phyloP scores from a whole-genome alignment of 768 basidiomycete species.

The Multifurca ochricompacta region DNA sequence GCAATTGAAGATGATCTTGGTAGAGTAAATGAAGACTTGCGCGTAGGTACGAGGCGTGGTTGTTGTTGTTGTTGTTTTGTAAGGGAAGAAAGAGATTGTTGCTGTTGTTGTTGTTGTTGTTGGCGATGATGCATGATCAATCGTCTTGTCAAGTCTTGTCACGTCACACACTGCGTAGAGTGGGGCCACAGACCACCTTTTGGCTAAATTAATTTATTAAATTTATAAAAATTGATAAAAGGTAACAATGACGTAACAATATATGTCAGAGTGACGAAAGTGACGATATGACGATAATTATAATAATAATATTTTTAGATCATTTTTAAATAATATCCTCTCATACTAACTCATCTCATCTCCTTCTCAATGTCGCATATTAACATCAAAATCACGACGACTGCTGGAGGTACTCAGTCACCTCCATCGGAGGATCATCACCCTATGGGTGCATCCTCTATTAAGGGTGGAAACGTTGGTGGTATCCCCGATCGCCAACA shows the following conservation, averaged over 20 bases:
- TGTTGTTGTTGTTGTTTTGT: background rate
- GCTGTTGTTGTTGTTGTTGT: constrained; percentile 3
- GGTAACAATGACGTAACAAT: constrained; percentile 14
- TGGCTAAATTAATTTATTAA: too few species aligned
- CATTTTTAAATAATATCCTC: too few species aligned
- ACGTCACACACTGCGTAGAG: too few species aligned
- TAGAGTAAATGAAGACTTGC: constrained; percentile 1
- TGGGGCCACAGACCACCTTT: too few species aligned
- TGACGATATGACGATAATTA: too few species aligned
- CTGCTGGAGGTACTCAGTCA: constrained; percentile 16
- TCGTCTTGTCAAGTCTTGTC: too few species aligned
- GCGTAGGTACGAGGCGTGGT: background rate
- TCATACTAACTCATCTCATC: too few species aligned
- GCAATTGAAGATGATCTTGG: background rate
- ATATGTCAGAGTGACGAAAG: too few species aligned
- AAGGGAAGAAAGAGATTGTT: too few species aligned
- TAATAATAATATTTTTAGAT: too few species aligned
- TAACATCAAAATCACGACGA: background rate
- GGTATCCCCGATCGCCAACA: constrained; percentile 20
- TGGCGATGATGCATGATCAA: too few species aligned
- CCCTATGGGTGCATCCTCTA: constrained; percentile 19
- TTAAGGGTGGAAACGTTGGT: constrained; percentile 14
- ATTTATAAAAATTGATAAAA: too few species aligned
- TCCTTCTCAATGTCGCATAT: background rate
- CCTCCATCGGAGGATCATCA: constrained; percentile 14